phyloP scores from a whole-genome alignment of 2,329 filamentous ascomycete genomes.

The Sphaerulina musiva region DNA sequence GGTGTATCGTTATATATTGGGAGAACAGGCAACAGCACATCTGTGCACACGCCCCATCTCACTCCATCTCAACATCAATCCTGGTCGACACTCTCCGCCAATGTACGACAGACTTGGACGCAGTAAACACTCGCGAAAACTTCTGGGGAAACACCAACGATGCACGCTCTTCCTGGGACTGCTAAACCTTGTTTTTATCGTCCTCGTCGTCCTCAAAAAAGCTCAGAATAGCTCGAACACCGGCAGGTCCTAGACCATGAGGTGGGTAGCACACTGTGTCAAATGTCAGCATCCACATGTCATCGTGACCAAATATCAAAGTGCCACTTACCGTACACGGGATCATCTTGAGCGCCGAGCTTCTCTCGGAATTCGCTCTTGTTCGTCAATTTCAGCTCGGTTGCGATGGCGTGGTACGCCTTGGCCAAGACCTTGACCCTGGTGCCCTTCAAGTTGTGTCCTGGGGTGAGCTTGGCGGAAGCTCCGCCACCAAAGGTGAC shows the following conservation, averaged over 20 bases:
- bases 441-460: slow-evolving; percentile 73
- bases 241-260: slow-evolving; percentile 73
- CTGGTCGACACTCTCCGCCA: not conserved
- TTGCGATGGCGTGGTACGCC: slow-evolving; percentile 74
- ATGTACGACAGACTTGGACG: not conserved
- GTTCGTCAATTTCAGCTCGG: slow-evolving; percentile 71
- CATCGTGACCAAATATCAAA: not conserved
- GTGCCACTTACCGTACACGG: slow-evolving; percentile 53
- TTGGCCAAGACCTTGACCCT: slow-evolving; percentile 74
- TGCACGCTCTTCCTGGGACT: not conserved
- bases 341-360: slow-evolving; percentile 76
- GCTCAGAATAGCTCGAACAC: slow-evolving; percentile 76
- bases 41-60: not conserved
- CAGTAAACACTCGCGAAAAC: not conserved
- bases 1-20: not conserved
- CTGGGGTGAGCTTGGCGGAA: slow-evolving; percentile 64
- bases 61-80: not conserved
- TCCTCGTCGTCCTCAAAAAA: slow-evolving; percentile 71
- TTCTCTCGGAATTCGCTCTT: slow-evolving; percentile 90
- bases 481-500: slow-evolving; percentile 88
- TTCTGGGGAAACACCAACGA: not conserved
- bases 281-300: not conserved
- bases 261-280: slow-evolving; percentile 71
- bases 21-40: not conserved
- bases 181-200: slow-evolving; percentile 17